Evolutionary conservation across 2,329 filamentous ascomycete genomes (phyloP), one percentile per base, ranked within the genome.

Genomic region (Pestalotiopsis sp.): DNA sequence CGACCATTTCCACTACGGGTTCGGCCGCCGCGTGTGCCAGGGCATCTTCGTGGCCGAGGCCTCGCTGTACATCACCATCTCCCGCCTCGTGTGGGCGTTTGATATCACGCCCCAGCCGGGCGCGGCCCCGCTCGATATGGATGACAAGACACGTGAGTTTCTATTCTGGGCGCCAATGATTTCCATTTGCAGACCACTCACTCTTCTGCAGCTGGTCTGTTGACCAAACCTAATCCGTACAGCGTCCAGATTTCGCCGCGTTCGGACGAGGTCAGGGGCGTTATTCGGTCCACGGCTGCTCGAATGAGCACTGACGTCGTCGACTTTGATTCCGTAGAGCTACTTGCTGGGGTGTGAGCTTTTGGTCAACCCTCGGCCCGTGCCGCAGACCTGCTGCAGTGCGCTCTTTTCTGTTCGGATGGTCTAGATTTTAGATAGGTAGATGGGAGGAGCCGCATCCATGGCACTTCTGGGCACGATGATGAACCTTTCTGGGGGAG

Each of bases 1-100:
- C n/a, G 62, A 65, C 41, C 62, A 65, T 17, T 25, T 65, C 20
- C 39, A 49, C 20, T 65, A 20, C 62, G 62, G 62, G n/a, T 49
- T 14, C 13, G 62, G 62, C 20, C 62, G 62, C 12, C 62, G 62
- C 13, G 11, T 65, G 17, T 65, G 62, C 27, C 62, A n/a, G 12
- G 62, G 62, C 25, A 56, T 65, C 23, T 56, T 20, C 27, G 62
- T 36, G 39, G 62, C 62, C 20, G 62, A 65, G 12, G 17, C 17
- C 20, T 52, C 14, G 9, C 12, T 65, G 17, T 52, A 27, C 41
- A 17, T 65, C 13, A 36, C 39, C 23, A 36, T 65, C 20, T 52
- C 62, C 25, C 38, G 62, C 17, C 14, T 65, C 12, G 12, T 65
- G 23, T 65, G 62, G 62, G 45, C n/a, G 23, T 65, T 65, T 65